These are phyloP conservation scores for Aspergillus nanangensis DNA, from an alignment of 495 filamentous ascomycete genomes.

Conservation along the genomic window DNA sequence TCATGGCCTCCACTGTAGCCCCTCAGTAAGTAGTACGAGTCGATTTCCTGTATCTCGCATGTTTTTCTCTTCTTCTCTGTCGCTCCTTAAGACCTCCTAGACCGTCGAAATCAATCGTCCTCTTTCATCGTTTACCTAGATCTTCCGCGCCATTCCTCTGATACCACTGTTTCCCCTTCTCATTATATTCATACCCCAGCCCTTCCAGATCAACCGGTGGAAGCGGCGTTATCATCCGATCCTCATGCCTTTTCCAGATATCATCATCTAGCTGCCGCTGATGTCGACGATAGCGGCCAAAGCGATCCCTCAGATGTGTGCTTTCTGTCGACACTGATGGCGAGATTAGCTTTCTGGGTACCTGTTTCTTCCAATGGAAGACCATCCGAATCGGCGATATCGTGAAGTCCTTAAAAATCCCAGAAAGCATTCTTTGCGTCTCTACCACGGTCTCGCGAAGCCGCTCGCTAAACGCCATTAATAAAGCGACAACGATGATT, in stretches of 20 bases:
- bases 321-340: constrained; percentile 15
- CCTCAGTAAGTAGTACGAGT: too few relatives aligned
- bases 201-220: constrained; percentile 10
- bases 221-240: constrained; percentile 9
- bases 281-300: constrained; percentile 22
- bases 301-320: constrained; percentile 17
- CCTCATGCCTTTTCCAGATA: constrained; percentile 31
- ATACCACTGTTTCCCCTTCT: too few relatives aligned
- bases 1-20: too few relatives aligned
- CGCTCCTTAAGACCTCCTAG: too few relatives aligned
- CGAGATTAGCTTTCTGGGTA: constrained; percentile 6
- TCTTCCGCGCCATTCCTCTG: too few relatives aligned
- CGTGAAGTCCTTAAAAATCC: constrained; percentile 23
- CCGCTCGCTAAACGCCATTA: constrained; percentile 39
- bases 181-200: constrained; percentile 2
- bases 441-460: constrained; percentile 27
- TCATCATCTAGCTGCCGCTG: constrained; percentile 26
- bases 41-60: too few relatives aligned
- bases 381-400: constrained; percentile 12
- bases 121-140: too few relatives aligned
- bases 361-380: constrained; percentile 8
- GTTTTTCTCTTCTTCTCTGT: too few relatives aligned
- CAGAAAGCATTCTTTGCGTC: constrained; percentile 20
- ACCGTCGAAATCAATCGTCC: neutral
- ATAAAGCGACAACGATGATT: constrained; percentile 38